Conservation (phyloP, 495 filamentous ascomycete species). For the Tuber brumale region DNA sequence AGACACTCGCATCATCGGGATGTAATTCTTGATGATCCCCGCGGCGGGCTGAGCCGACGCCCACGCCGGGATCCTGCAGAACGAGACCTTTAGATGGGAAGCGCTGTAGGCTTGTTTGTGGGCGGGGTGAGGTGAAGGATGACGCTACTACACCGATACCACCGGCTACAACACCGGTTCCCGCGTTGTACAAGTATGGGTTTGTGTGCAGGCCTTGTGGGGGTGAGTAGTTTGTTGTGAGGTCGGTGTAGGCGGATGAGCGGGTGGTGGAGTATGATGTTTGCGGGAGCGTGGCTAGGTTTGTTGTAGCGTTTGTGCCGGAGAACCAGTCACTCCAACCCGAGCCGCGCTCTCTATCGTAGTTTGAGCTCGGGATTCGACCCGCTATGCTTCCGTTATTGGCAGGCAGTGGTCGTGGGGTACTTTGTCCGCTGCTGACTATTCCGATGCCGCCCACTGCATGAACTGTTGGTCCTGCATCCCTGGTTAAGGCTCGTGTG, state of each 20-base stretch:
- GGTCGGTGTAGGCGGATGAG: slow-evolving; percentile 32
- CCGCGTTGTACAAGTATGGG: slow-evolving; percentile 36
- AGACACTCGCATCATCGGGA: slow-evolving; percentile 15
- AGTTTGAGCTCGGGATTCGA: neutral
- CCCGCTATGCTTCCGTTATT: slow-evolving; percentile 16
- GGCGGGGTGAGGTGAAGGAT: no score
- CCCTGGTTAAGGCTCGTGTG: neutral
- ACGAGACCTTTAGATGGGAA: slow-evolving; percentile 34
- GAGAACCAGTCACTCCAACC: slow-evolving; percentile 42
- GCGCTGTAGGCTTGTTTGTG: slow-evolving; percentile 20
- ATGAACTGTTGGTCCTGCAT: slow-evolving; percentile 19
- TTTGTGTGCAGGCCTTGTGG: slow-evolving; percentile 18
- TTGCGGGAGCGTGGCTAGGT: slow-evolving; percentile 31
- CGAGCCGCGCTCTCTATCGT: slow-evolving; percentile 17
- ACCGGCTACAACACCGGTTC: slow-evolving; percentile 25
- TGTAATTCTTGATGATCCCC: neutral
- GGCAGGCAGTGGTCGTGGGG: slow-evolving; percentile 10
- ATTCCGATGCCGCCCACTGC: slow-evolving; percentile 29
- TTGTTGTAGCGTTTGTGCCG: slow-evolving; percentile 34
- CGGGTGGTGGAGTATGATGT: slow-evolving; percentile 24
- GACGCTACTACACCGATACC: slow-evolving; percentile 10
- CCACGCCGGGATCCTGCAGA: slow-evolving; percentile 31
- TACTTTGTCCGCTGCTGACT: slow-evolving; percentile 4
- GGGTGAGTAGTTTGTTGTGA: slow-evolving; percentile 10
- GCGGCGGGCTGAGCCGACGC: slow-evolving; percentile 17